phyloP scores from a whole-genome alignment of 192 early-diverging fungal species.

The Coemansia sp. region DNA sequence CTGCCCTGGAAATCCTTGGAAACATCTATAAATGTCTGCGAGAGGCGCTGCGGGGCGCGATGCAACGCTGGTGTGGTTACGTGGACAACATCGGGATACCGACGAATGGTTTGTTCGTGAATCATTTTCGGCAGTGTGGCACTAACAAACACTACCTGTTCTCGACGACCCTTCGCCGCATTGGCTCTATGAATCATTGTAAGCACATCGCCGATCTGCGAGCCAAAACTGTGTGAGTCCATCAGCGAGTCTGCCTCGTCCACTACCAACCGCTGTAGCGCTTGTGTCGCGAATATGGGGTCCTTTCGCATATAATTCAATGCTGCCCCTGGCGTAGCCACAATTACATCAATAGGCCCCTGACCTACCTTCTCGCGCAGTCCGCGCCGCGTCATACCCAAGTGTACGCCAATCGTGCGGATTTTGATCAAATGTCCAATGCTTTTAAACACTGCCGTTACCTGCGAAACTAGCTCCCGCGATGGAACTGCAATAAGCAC shows the following conservation, averaged over 20 bases:
- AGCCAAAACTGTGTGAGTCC: conserved; percentile 70
- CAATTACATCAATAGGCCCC: conserved; percentile 79
- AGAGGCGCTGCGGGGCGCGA: conserved; percentile 66
- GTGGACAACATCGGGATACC: conserved; percentile 61
- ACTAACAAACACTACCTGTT: conserved; percentile 64
- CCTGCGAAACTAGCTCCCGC: conserved; percentile 82
- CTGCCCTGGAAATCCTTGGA: conserved; percentile 64
- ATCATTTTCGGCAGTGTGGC: conserved; percentile 73
- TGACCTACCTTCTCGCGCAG: conserved; percentile 53
- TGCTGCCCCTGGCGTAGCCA: conserved; percentile 76
- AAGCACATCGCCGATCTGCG: conserved; percentile 64
- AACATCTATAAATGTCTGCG: conserved; percentile 80
- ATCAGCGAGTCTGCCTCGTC: conserved; percentile 96
- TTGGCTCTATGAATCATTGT: conserved; percentile 42
- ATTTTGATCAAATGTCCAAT: conserved; percentile 69
- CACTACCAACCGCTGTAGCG: conserved; percentile 70
- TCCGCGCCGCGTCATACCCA: conserved; percentile 47
- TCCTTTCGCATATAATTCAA: conserved; percentile 59
- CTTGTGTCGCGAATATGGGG: conserved; percentile 59
- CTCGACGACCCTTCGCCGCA: conserved; percentile 36
- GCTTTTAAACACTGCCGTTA: conserved; percentile 68
- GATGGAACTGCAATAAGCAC: conserved; percentile 87
- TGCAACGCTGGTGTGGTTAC: conserved; percentile 83
- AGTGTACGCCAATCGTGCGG: conserved; percentile 63
- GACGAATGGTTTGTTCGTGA: conserved; percentile 55